These are phyloP conservation scores for Aspergillus coremiiformis DNA, from an alignment of 495 filamentous ascomycete species.

Conservation along the genomic window DNA sequence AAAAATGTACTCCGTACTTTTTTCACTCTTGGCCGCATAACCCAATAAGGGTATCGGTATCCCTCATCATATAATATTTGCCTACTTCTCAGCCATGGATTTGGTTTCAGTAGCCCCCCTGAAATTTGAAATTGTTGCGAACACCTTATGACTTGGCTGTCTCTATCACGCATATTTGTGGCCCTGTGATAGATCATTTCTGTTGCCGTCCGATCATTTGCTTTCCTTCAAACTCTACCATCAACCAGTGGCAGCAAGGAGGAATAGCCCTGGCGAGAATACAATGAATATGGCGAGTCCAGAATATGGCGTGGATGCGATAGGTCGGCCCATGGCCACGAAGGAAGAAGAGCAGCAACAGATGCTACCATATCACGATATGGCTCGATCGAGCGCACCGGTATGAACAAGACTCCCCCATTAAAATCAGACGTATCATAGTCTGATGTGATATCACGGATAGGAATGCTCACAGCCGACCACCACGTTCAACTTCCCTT, in stretches of 20 bases:
- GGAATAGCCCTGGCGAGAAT: not conserved
- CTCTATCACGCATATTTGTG: not conserved
- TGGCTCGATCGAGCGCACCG: conserved; percentile 15
- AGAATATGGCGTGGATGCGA: conserved; percentile 9
- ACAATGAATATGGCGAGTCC: conserved; percentile 12
- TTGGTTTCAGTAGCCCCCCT: not conserved
- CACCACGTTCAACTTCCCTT: conserved; percentile 17
- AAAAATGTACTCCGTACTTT: conserved; percentile 22
- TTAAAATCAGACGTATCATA: not conserved
- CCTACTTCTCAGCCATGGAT: not conserved
- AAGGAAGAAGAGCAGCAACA: conserved; percentile 12
- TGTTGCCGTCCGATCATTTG: not conserved
- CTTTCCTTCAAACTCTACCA: not conserved
- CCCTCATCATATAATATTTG: conserved; percentile 12
- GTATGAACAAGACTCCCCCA: conserved; percentile 6
- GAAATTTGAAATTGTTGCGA: not conserved
- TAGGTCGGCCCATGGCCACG: conserved; percentile 7
- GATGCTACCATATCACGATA: conserved; percentile 15
- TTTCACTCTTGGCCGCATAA: not conserved
- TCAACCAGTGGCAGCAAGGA: not conserved
- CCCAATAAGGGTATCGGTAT: conserved; percentile 2
- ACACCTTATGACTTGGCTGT: not conserved
- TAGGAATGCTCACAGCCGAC: conserved; percentile 16
- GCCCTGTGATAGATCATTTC: not conserved
- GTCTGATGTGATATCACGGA: conserved; percentile 4